Percentiles rank a stretch among this genome's conserved stretches.
These are phyloP conservation scores for Porodaedalea pini DNA, from an alignment of 1,284 basidiomycete species.

Conservation along the genomic window DNA sequence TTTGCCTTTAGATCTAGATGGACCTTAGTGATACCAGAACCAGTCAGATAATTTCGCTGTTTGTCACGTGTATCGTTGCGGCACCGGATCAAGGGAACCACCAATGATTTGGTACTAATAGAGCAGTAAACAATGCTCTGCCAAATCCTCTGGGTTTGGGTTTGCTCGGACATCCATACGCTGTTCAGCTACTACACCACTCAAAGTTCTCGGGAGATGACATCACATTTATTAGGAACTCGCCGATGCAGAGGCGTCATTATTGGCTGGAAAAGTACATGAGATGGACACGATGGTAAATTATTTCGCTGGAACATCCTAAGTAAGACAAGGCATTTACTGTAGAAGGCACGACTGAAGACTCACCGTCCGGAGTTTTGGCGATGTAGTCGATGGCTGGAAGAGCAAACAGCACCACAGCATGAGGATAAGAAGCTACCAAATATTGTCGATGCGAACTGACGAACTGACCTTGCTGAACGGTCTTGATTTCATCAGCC, in stretches of 20 bases:
- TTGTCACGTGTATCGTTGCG: neutral
- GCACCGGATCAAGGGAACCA: conserved; percentile 6
- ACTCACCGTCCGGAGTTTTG: conserved; percentile 86
- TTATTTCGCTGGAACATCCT: conserved; percentile 19
- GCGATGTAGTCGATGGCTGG: conserved; percentile 96
- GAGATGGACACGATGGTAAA: conserved; percentile 4
- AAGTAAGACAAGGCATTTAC: conserved; percentile 26
- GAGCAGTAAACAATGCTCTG: neutral
- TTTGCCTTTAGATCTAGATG: conserved; percentile 4
- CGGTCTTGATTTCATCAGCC: conserved; percentile 96
- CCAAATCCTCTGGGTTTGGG: neutral
- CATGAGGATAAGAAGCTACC: conserved; percentile 19
- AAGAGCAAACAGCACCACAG: conserved; percentile 20
- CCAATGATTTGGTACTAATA: neutral
- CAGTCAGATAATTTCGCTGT: neutral
- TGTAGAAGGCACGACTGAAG: neutral
- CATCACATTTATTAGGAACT: conserved; percentile 11
- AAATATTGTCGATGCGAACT: conserved; percentile 5
- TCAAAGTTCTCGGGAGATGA: conserved; percentile 8
- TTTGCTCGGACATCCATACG: neutral
- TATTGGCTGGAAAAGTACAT: conserved; percentile 14
- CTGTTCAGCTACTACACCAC: neutral
- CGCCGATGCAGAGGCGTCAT: conserved; percentile 5
- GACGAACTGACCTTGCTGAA: conserved; percentile 75
- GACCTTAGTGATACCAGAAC: neutral